Evolutionary conservation across 306 rosid genomes (phyloP), one percentile per base, ranked within the genome.

Genomic region (Medicago arabica): DNA sequence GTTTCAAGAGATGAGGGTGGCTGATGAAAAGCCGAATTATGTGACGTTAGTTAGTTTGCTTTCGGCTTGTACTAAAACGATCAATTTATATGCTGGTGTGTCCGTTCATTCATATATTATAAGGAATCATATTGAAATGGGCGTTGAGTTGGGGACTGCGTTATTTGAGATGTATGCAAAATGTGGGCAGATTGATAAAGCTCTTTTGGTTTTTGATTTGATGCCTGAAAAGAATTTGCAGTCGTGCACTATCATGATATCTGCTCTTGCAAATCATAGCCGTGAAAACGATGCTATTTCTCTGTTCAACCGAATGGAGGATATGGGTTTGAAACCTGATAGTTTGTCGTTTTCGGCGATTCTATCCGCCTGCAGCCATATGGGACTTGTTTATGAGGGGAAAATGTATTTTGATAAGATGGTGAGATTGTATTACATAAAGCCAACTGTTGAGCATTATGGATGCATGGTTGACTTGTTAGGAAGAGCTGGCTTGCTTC

Each of bases 381-480:
- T 84, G 75, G 92, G 95, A 12, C 86, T 86, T 78, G 90, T 87
- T 53, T 34, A 10, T 21, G 84, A 86, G 72, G 92, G 92, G 1
- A 81, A 21, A 62, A 69, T 49, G 58, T 87, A 82, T 86, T 87
- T 89, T 78, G 84, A 84, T 78, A 67, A 51, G 86, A 86, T 89
- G 90, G 78, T 84, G 51, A 78, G 82, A 63, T 9, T 73, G 72
- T 84, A 87, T 77, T 65, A 70, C 17, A 84, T 89, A 72, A 63
- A 78, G 64, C 95, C 95, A 13, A 76, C 84, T 40, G 62, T 89
- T 54, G 88, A 80, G 69, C 94, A 89, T 70, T 87, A 84, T 78
- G 94, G 94, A 61, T 89, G 94, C 85, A 80, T 85, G 80, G 84
- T 89, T 57, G 94, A 89, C 67, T 82, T 89, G 85, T 81, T 85